Base-by-base conservation (phyloP, 208 protist species). In the Endotrypanum monterogeii region DNA sequence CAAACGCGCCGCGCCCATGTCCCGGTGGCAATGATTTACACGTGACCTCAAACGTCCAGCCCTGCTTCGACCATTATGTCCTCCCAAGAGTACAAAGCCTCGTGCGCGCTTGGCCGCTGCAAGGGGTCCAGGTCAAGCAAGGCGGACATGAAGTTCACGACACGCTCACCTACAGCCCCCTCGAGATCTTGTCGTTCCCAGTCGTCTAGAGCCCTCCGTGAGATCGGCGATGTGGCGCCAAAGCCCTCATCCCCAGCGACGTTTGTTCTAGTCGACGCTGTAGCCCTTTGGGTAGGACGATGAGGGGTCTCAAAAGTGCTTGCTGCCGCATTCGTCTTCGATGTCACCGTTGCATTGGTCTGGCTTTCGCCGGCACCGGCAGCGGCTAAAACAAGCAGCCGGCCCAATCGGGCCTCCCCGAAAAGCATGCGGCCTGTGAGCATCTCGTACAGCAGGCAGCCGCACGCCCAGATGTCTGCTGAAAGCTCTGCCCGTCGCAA, bases 361-460 rank as follows among this genome's bases (percentile, higher is more conserved):
- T 54, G 37, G 9, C 54, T 46, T 16, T 37, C 63, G 37, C 18
- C 71, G 7, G 55, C 52, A 46, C 58, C 20, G 63, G 18, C 25
- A 71, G 75, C 62, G 60, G 83, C 85, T 25, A 93, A 79, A 39
- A 82, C 67, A n/a, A 91, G 54, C 14, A 92, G 83, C 4, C 86
- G 80, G n/a, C 82, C 85, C 51, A 96, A 66, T 2, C 84, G 82
- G 46, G 66, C 86, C 46, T 91, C 87, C 39, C 87, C 89, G 79
- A 96, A 96, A 35, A 96, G 83, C 86, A 91, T 89, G 56, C 82
- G 81, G 5, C 92, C 92, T 3, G 89, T 94, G 11, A 96, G 83
- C 52, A 96, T 76, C 73, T 96, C 92, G 78, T 94, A 94, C 32
- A 96, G 81, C 35, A 94, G 63, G 60, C 92, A 96, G 30, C 92